These are phyloP conservation scores for Alternaria metachromatica DNA, from an alignment of 2,329 filamentous ascomycete genomes.

Conservation along the genomic window DNA sequence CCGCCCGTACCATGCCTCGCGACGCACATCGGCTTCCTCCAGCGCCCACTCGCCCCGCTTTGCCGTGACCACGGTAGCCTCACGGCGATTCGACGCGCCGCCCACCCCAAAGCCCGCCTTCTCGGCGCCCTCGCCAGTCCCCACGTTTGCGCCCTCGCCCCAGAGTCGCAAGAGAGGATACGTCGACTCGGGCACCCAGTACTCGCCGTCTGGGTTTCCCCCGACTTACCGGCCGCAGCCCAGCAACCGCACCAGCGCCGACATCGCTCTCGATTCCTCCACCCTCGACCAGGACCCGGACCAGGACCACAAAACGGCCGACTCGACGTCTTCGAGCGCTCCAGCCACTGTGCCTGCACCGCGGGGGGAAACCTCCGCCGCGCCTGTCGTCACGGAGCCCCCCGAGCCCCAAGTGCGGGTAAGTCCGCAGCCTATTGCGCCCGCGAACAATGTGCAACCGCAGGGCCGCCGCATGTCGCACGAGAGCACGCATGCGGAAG, in stretches of 20 bases:
- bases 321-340: slow-evolving; percentile 14
- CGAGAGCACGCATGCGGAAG: slow-evolving; percentile 17
- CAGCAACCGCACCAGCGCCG: not conserved
- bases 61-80: slow-evolving; percentile 35
- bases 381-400: slow-evolving; percentile 42
- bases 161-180: slow-evolving; percentile 45
- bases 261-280: not conserved
- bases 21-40: slow-evolving; percentile 40
- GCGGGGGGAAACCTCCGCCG: slow-evolving; percentile 44
- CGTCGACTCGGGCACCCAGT: slow-evolving; percentile 62
- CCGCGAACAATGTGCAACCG: slow-evolving; percentile 25
- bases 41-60: slow-evolving; percentile 44
- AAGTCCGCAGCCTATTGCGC: slow-evolving; percentile 37
- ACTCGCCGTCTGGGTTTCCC: slow-evolving; percentile 58
- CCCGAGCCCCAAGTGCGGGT: slow-evolving; percentile 45
- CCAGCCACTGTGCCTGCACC: slow-evolving; percentile 26
- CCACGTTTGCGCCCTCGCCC: slow-evolving; percentile 32
- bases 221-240: slow-evolving; percentile 48
- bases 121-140: slow-evolving; percentile 33
- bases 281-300: not conserved
- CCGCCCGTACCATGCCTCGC: slow-evolving; percentile 43
- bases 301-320: slow-evolving; percentile 9
- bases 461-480: slow-evolving; percentile 17
- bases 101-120: slow-evolving; percentile 27
- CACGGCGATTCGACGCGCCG: slow-evolving; percentile 39